Evolutionary conservation across 1,139 yeast genomes (phyloP), one percentile per base, ranked within the genome.

Genomic region (Lodderomyces orthopsilosis): DNA sequence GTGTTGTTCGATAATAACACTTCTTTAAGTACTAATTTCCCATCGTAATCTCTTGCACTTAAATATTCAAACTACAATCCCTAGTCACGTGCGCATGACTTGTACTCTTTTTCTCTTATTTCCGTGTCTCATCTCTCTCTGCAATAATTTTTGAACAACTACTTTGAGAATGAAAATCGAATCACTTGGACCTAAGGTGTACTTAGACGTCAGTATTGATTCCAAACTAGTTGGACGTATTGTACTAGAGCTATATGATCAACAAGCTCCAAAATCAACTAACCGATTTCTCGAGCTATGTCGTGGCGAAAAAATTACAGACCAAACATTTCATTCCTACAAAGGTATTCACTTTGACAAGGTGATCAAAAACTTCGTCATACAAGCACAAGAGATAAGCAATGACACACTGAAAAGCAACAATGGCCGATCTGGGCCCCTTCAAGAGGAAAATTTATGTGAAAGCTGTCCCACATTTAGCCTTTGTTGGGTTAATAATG

Each of bases 401-500:
- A 88, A 12, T 13, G 35, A 88, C 1, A 68, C 18, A 30, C 34
- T 7, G 34, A 10, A 13, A 15, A 15, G 15, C 34, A 14, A 17
- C 3, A 6, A 15, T 15, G 34, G 9, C 7, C 6, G 8, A 7
- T 2, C 34, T 2, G 15, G 15, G 19, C 62, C 24, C 81, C 83
- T 85, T 51, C 78, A 72, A 19, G 86, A 83, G 48, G 96, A 87
- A 56, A 84, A 85, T 55, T 46, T 73, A 15, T 68, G 60, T 1
- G 73, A 66, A 14, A 60, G 71, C 2, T 55, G 79, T 10, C 79
- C 74, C 40, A 72, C 83, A 6, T 77, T 78, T 53, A 61, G 68
- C 41, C 58, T 85, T 13, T 85, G 93, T 35, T 82, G 86, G 89
- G 94, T 95, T 3, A 86, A 85, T 54, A 65, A 87, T 3, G 54